phyloP scores from a whole-genome alignment of 305 asterid genomes.

The Ajuga reptans region DNA sequence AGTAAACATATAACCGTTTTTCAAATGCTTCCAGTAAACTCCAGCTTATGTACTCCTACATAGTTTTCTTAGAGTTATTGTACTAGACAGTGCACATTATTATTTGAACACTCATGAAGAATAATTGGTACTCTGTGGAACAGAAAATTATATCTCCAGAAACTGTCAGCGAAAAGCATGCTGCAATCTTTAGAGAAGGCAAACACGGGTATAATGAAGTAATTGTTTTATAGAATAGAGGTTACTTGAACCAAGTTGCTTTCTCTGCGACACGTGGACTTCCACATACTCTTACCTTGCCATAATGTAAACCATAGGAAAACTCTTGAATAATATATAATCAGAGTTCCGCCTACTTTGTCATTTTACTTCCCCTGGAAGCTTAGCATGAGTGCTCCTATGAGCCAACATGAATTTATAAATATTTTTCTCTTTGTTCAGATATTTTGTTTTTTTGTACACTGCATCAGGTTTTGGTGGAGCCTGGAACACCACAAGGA shows the following conservation, averaged over 20 bases:
- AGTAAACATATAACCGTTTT: too few relatives aligned
- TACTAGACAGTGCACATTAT: neutral
- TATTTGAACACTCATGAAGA: neutral
- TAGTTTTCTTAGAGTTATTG: too few relatives aligned
- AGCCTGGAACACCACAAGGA: constrained; percentile 98
- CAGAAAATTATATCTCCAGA: neutral
- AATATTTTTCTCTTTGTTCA: neutral
- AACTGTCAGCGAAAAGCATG: neutral
- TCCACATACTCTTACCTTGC: neutral
- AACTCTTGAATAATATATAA: constrained; percentile 8
- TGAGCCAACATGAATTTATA: neutral
- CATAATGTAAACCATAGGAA: neutral
- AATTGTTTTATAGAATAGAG: neutral
- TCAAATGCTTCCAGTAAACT: too few relatives aligned
- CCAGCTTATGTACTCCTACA: too few relatives aligned
- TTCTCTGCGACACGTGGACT: neutral
- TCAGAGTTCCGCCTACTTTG: neutral
- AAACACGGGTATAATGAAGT: neutral
- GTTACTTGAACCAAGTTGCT: neutral
- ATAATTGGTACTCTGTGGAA: neutral
- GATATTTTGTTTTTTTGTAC: neutral
- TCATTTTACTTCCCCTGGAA: neutral
- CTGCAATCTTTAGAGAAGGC: neutral
- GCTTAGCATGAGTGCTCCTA: neutral
- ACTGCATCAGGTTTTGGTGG: constrained; percentile 65